Conservation (phyloP, 225 moss, liverwort and hornwort species). For the Pseudisothecium myosuroides region DNA sequence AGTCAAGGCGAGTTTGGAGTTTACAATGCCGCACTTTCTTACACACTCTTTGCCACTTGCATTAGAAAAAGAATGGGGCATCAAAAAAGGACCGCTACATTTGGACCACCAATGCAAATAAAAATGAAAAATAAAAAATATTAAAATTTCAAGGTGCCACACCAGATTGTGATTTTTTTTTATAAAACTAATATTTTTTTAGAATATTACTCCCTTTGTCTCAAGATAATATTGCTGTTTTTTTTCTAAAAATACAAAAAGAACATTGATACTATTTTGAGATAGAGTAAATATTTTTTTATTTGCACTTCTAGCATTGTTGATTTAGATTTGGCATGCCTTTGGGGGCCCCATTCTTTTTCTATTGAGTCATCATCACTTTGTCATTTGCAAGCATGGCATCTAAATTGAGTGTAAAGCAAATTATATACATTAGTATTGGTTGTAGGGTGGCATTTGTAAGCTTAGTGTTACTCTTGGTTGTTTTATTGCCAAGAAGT, state of each 20-base stretch:
- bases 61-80: background rate
- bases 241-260: no score
- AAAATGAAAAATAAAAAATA: background rate
- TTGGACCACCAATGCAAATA: background rate
- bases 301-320: background rate
- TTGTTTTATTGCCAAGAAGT: background rate
- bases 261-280: no score
- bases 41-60: background rate
- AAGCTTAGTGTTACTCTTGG: background rate
- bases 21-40: background rate
- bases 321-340: fast-evolving
- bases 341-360: background rate
- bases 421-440: background rate
- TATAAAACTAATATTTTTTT: background rate
- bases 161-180: no score
- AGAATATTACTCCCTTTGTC: no score
- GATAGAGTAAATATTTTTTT: no score
- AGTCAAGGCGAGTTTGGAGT: background rate
- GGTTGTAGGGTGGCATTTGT: background rate
- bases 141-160: background rate
- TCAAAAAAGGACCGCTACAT: fast-evolving
- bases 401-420: background rate
- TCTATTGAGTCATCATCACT: background rate
- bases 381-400: background rate
- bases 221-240: no score